Evolutionary conservation across 2,329 filamentous ascomycete species (phyloP), one percentile per base, ranked within the genome.

Genomic region (Xylariaceae sp.): DNA sequence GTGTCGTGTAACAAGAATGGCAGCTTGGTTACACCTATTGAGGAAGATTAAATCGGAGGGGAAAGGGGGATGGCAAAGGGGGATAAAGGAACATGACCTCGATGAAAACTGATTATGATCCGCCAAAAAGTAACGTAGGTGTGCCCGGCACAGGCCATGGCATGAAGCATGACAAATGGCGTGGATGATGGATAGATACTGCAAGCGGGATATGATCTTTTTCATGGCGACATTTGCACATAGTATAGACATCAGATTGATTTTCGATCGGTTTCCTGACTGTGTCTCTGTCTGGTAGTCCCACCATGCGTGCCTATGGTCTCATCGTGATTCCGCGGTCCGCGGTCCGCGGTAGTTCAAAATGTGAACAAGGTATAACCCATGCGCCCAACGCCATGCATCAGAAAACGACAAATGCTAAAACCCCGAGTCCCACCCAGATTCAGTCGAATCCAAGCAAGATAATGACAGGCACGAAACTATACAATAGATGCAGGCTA

Each of bases 1-100:
- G 65, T 68, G 6, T 60, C 66, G 47, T 66, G 66, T 42, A 66
- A 62, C 39, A 67, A 67, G 49, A 64, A 62, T 34, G 62, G 62
- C 47, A 62, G 66, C 12, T 65, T 65, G 60, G 72, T 76, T 12
- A 80, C 75, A n/a, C 70, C 68, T 27, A 68, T 80, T 3, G 77
- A 80, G 68, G 77, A 80, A 67, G 77, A 80, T 53, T 80, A 75
- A 52, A 35, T 19, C 9, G 12, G n/a, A 47, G n/a, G 32, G 6
- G 1, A 9, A 32, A 4, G 9, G 39, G 29, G 39, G 12, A 3
- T 31, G 30, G 26, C 31, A 12, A 41, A 4, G 8, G 27, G 11
- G 3, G 2, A 5, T 19, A 12, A 39, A 31, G 29, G 3, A 26
- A 51, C 6, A 34, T 26, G 11, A 45, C 3, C 19, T 43, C 19